Conservation (phyloP, 164 flowering plant species). For the Liquidambar formosana region DNA sequence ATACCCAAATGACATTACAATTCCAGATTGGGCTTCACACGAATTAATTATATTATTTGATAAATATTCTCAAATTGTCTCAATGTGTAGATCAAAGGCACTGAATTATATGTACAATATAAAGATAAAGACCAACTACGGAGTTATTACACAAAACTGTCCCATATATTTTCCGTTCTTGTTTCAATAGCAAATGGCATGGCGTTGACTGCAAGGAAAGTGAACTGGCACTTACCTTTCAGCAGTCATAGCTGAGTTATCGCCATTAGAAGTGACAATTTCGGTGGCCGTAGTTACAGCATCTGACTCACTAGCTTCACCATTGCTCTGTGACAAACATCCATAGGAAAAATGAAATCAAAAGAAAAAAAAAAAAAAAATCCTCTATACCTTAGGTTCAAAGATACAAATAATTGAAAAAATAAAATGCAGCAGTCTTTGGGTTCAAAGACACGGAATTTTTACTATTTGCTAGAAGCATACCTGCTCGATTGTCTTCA, state of each 20-base stretch:
- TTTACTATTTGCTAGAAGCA: no score
- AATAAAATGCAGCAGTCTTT: no score
- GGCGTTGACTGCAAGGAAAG: no score
- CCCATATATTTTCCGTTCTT: not conserved
- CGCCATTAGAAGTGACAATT: conserved; percentile 12
- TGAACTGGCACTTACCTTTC: conserved; percentile 13
- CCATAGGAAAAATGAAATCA: not conserved
- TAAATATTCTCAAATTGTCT: not conserved
- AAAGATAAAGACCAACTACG: not conserved
- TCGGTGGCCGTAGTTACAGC: conserved; percentile 4
- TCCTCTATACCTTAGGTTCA: no score
- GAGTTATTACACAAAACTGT: not conserved
- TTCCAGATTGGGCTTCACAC: not conserved
- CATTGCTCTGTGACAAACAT: conserved; percentile 23
- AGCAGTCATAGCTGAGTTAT: conserved; percentile 18
- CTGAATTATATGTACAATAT: conserved; percentile 12
- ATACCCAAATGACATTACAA: not conserved
- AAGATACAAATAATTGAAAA: no score
- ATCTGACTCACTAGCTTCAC: conserved; percentile 22
- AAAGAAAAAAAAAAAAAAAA: not conserved
- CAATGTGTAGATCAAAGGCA: not conserved
- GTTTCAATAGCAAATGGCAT: no score
- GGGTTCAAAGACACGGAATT: no score
- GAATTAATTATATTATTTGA: not conserved
- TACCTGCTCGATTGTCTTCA: conserved; percentile 31